Evolutionary conservation across 2,329 filamentous ascomycete genomes (phyloP), one percentile per base, ranked within the genome.

Genomic region (Xylaria sp.): DNA sequence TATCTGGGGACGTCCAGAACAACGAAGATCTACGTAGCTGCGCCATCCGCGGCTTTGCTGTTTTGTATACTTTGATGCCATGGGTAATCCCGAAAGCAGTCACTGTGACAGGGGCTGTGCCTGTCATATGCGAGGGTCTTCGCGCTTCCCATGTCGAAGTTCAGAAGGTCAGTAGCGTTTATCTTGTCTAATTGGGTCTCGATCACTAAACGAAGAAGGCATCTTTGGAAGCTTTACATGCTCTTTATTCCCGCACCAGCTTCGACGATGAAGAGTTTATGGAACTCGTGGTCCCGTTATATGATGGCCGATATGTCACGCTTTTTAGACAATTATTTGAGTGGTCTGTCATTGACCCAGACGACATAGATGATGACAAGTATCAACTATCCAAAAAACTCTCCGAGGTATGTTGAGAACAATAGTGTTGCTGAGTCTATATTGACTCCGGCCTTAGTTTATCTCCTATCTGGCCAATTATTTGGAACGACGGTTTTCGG

Each of bases 301-400:
- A 94, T 76, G 87, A 88, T 68, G 83, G 85, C n/a, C 85, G 89
- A 65, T 91, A 90, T 69, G 87, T 97, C 48, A 84, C 86, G 43
- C 85, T 97, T 8, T 88, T 94, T 73, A 88, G 87, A 69, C 87
- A 90, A 67, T 85, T 97, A 13, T 94, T 93, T 74, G 88, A 91
- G 69, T 96, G 93, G 92, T 93, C 93, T 4, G 81, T 89, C 12
- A 90, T 95, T 50, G 91, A 94, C 71, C 87, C 93, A 3, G 88
- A 93, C 67, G 91, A 97, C 73, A 89, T 97, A 66, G 93, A 97
- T 72, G 93, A 97, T 75, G 91, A 94, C 76, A 97, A 94, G 77
- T 98, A 99, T 78, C 89, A 93, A 63, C 89, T 97, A 73, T 90
- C 93, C 46, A 98, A 98, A 82, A 97, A 97, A 80, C 88, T 98